phyloP scores from a whole-genome alignment of 345 rosid genomes.

The Eutrema heterophyllum region DNA sequence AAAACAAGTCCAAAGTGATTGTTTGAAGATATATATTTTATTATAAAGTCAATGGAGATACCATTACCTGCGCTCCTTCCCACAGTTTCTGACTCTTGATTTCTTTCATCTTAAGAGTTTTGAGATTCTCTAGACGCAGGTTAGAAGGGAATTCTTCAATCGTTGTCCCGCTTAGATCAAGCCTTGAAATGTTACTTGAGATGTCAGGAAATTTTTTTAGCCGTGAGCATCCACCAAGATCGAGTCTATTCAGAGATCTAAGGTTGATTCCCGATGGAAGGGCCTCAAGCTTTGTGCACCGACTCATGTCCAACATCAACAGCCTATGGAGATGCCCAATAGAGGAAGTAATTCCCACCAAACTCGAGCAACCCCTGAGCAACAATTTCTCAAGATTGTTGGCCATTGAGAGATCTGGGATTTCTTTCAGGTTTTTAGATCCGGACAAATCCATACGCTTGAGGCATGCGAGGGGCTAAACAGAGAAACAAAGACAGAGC shows the following conservation, averaged over 20 bases:
- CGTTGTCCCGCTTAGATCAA: not conserved
- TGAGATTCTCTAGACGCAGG: not conserved
- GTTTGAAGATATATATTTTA: no score
- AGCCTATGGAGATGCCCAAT: not conserved
- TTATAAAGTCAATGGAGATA: no score
- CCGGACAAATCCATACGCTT: not conserved
- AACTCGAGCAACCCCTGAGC: not conserved
- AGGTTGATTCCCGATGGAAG: not conserved
- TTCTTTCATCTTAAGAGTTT: not conserved
- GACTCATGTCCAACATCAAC: not conserved
- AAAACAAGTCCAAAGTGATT: not conserved
- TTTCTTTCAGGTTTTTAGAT: not conserved
- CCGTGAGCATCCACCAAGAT: not conserved
- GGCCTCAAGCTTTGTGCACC: not conserved
- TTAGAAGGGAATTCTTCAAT: not conserved
- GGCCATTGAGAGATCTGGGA: not conserved
- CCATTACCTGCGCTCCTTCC: not conserved
- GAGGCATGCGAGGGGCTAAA: not conserved
- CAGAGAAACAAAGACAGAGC: not conserved
- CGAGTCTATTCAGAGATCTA: not conserved
- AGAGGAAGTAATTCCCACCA: not conserved
- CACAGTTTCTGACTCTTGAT: constrained; percentile 5
- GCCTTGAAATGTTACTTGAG: not conserved
- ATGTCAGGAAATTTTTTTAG: not conserved
- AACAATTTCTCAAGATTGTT: not conserved